phyloP scores from a whole-genome alignment of 2,329 filamentous ascomycete genomes.

The Paecilomyces dactylethromorphus region DNA sequence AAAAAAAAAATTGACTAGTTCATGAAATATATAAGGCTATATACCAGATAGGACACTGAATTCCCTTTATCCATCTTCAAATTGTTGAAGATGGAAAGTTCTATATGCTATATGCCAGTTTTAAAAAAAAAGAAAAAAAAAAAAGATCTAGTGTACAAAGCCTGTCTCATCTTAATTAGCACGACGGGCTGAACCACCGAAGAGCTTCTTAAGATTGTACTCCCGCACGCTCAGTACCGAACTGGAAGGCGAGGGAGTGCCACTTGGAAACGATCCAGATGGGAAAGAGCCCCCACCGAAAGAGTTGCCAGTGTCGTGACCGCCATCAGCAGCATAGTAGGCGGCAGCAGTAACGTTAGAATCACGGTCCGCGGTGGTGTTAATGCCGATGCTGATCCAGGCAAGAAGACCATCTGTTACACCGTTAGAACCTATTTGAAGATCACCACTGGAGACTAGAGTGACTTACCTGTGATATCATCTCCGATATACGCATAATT shows the following conservation, averaged over 20 bases:
- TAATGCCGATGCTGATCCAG: slow-evolving; percentile 45
- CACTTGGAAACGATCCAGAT: not conserved
- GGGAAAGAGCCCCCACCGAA: not conserved
- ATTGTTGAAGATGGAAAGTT: too few species aligned
- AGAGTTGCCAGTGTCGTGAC: slow-evolving; percentile 6
- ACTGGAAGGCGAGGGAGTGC: not conserved
- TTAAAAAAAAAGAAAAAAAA: not conserved
- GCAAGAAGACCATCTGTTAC: slow-evolving; percentile 39
- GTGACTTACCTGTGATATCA: slow-evolving; percentile 19
- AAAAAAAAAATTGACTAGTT: too few species aligned
- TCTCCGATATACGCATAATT: slow-evolving; percentile 51
- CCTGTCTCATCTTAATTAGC: not conserved
- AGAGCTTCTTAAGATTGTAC: not conserved
- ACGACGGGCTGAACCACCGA: not conserved
- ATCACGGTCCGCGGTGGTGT: slow-evolving; percentile 28
- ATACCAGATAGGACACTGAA: too few species aligned
- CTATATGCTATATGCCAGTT: not conserved
- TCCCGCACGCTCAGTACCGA: not conserved
- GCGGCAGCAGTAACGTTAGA: slow-evolving; percentile 17
- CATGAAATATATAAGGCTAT: too few species aligned
- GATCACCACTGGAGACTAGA: not conserved
- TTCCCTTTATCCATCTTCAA: too few species aligned
- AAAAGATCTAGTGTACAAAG: not conserved
- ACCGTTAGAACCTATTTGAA: not conserved
- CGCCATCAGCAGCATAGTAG: slow-evolving; percentile 16